These are phyloP conservation scores for Chlorella sp. DNA, from an alignment of 139 green algal species.

Conservation along the genomic window DNA sequence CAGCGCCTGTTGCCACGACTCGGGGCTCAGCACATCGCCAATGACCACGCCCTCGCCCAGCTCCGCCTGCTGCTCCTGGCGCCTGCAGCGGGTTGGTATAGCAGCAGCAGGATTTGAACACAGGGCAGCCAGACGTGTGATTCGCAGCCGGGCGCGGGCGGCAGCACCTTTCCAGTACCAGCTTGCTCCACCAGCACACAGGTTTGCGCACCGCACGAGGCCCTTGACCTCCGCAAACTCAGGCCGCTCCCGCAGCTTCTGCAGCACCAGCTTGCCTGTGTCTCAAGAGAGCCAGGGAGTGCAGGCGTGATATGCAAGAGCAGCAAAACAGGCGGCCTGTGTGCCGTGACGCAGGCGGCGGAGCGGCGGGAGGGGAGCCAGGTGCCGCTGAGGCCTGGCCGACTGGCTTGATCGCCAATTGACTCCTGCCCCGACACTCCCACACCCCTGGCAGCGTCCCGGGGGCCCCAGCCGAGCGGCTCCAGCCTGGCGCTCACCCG, in stretches of 20 bases:
- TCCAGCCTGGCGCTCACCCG: not conserved
- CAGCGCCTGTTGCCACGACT: not conserved
- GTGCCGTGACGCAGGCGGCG: no score
- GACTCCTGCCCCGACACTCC: no score
- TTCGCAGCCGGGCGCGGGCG: no score
- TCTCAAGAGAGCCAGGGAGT: not conserved
- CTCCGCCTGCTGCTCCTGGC: conserved; percentile 26
- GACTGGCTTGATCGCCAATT: no score
- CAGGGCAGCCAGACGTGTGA: no score
- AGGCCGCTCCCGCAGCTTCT: conserved; percentile 1
- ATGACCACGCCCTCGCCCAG: not conserved
- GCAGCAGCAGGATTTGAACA: no score
- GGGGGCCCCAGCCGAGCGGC: no score
- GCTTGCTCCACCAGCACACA: not conserved
- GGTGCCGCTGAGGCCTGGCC: no score
- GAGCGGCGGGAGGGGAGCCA: no score
- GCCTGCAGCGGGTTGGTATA: conserved; percentile 21
- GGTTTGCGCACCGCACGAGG: not conserved
- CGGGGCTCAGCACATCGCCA: not conserved
- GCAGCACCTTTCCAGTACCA: not conserved
- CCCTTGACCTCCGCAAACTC: conserved; percentile 3
- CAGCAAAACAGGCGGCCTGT: no score
- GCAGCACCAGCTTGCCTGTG: conserved; percentile 25
- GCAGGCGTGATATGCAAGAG: no score
- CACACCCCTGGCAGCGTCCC: no score